Evolutionary conservation across 2,329 filamentous ascomycete species (phyloP), one percentile per base, ranked within the genome.

Genomic region (Phaeomoniella chlamydospora): DNA sequence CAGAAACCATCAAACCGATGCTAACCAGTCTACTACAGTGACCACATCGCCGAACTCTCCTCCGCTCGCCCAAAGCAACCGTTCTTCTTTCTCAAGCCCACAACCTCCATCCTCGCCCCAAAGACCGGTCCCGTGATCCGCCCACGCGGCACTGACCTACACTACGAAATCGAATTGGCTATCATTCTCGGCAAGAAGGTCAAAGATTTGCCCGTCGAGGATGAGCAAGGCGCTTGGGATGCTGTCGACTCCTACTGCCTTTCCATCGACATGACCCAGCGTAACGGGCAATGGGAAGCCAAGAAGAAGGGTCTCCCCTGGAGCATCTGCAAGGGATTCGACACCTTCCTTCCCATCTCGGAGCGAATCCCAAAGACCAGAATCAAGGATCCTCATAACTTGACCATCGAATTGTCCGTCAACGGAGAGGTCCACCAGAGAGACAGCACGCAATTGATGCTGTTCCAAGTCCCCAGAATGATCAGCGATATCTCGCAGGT

Each of bases 1-100:
- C 29, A 19, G 29, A 31, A 16, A 31, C 39, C 18, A n/a, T n/a
- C 34, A 18, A 11, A 29, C 33, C 34, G 35, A 37, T 29, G 11
- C 35, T 12, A 41, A 35, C 30, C 26, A 30, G 33, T 12, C 16
- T 18, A 5, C 10, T 19, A 26, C 51, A 90, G 84, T 51, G 90
- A 94, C 59, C 90, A 98, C 62, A 80, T 96, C 54, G 74, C 80
- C 44, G 90, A 98, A 66, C 73, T 98, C 47, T 86, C 86, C 60
- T 94, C 80, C 59, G 68, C 71, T 41, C 76, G 77, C 45, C 90
- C 90, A 35, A 92, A 90, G 58, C 86, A 94, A 61, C 90, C 90
- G 16, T 96, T 98, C 65, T 98, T 94, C 77, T 98, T 98, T 71
- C 74, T 96, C 48, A 98, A 98, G 70, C 90, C 90, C 2, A 65